phyloP scores from a whole-genome alignment of 2,329 filamentous ascomycete species.

The Aspergillus viridinutans region DNA sequence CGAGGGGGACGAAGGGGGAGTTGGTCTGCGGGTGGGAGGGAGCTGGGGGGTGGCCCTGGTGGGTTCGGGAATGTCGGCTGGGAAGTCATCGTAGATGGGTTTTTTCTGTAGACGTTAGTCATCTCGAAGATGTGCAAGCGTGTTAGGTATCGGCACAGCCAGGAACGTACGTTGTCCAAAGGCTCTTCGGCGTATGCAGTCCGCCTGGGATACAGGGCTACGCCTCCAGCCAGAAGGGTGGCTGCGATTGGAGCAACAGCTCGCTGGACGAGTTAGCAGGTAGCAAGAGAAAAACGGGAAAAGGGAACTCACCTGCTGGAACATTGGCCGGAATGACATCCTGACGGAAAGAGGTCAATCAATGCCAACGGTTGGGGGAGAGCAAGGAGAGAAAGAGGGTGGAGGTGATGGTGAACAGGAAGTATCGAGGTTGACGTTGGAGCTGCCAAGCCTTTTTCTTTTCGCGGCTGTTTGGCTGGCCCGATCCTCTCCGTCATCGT shows the following conservation, averaged over 20 bases:
- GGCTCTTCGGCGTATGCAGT: constrained; percentile 43
- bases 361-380: constrained; percentile 6
- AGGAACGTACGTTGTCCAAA: constrained; percentile 28
- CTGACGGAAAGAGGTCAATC: constrained; percentile 26
- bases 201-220: constrained; percentile 37
- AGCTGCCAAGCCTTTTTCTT: constrained; percentile 26
- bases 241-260: constrained; percentile 39
- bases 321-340: constrained; percentile 41
- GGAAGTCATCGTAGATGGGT: constrained; percentile 43
- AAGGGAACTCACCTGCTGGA: constrained; percentile 33
- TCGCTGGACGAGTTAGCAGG: constrained; percentile 31
- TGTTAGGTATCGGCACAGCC: constrained; percentile 4
- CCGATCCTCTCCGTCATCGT: constrained; percentile 26
- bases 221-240: constrained; percentile 38
- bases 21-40: constrained; percentile 10
- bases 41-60: constrained; percentile 3
- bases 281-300: background rate
- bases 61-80: constrained; percentile 27
- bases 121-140: too few species aligned
- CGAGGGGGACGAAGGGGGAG: constrained; percentile 26
- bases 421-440: constrained; percentile 8
- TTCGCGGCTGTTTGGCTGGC: constrained; percentile 16
- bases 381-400: background rate
- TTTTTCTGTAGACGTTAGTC: constrained; percentile 29
- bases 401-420: constrained; percentile 22